phyloP scores from a whole-genome alignment of 1,284 basidiomycete genomes.

The Golubevia pallescens region DNA sequence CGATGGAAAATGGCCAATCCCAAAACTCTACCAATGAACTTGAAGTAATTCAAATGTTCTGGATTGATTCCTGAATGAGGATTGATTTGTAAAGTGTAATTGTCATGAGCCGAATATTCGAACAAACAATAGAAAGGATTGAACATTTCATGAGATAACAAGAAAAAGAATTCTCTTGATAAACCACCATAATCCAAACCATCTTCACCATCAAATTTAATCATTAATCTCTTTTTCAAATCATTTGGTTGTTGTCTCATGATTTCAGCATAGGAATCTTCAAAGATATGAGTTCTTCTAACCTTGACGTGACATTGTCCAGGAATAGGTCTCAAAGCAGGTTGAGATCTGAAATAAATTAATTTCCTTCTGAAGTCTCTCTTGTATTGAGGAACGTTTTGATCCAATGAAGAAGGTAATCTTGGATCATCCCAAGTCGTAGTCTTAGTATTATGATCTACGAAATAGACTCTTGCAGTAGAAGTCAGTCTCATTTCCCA shows the following conservation, averaged over 20 bases:
- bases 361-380: slow-evolving; percentile 97
- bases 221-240: slow-evolving; percentile 94
- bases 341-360: slow-evolving; percentile 98
- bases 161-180: slow-evolving; percentile 99
- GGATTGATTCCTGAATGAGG: slow-evolving; percentile 97
- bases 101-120: slow-evolving; percentile 98
- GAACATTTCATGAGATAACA: slow-evolving; percentile 87
- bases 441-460: slow-evolving; percentile 91
- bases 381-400: slow-evolving; percentile 98
- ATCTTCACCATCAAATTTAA: slow-evolving; percentile 98
- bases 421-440: slow-evolving; percentile 95
- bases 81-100: slow-evolving; percentile 98
- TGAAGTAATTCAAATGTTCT: slow-evolving; percentile 99
- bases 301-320: slow-evolving; percentile 98
- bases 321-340: slow-evolving; percentile 77
- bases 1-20: slow-evolving; percentile 98
- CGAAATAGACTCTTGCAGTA: slow-evolving; percentile 91
- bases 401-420: slow-evolving; percentile 79
- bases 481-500: slow-evolving; percentile 97
- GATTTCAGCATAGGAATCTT: slow-evolving; percentile 93
- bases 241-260: slow-evolving; percentile 94
- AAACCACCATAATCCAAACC: slow-evolving; percentile 97
- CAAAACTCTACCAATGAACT: slow-evolving; percentile 93
- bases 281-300: slow-evolving; percentile 87
- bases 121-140: slow-evolving; percentile 90